Percentiles rank a stretch among this genome's conserved stretches.
Conservation (phyloP, 192 early-diverging fungal species). For the Radiomyces spectabilis region DNA sequence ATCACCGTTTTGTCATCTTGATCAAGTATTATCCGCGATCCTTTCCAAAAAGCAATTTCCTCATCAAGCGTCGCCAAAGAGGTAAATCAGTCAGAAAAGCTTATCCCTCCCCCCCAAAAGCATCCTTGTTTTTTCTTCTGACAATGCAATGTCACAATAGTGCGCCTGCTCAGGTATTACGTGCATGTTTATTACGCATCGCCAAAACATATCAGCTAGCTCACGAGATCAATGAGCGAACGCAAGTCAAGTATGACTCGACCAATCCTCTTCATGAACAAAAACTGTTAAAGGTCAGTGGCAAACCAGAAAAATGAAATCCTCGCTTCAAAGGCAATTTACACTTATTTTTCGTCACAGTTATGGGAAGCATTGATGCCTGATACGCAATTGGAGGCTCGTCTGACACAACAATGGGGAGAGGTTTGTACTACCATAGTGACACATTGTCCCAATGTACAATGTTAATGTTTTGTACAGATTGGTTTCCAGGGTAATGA, state of each 20-base stretch:
- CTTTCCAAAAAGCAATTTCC: conserved; percentile 55
- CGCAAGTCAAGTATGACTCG: conserved; percentile 53
- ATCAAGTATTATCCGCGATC: conserved; percentile 39
- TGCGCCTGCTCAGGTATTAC: conserved; percentile 45
- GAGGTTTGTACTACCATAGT: conserved; percentile 17
- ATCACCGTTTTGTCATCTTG: conserved; percentile 25
- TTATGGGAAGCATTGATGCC: conserved; percentile 60
- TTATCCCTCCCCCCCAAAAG: too few relatives aligned
- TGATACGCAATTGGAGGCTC: conserved; percentile 30
- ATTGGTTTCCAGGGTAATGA: conserved; percentile 83
- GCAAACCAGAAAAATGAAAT: neutral
- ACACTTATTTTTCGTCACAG: conserved; percentile 20
- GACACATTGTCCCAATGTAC: neutral
- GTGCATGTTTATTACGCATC: conserved; percentile 40
- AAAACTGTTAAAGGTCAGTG: conserved; percentile 46
- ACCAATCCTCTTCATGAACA: conserved; percentile 50
- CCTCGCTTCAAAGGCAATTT: too few relatives aligned
- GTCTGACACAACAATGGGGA: conserved; percentile 57
- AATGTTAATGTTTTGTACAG: conserved; percentile 6
- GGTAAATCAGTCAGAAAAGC: conserved; percentile 36
- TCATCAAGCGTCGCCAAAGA: conserved; percentile 27
- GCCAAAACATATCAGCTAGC: conserved; percentile 43
- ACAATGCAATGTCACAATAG: conserved; percentile 14
- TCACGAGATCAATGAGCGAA: conserved; percentile 49
- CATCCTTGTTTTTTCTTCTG: neutral